Conservation (phyloP, 192 early-diverging fungal species). For the Geranomyces michiganensis region DNA sequence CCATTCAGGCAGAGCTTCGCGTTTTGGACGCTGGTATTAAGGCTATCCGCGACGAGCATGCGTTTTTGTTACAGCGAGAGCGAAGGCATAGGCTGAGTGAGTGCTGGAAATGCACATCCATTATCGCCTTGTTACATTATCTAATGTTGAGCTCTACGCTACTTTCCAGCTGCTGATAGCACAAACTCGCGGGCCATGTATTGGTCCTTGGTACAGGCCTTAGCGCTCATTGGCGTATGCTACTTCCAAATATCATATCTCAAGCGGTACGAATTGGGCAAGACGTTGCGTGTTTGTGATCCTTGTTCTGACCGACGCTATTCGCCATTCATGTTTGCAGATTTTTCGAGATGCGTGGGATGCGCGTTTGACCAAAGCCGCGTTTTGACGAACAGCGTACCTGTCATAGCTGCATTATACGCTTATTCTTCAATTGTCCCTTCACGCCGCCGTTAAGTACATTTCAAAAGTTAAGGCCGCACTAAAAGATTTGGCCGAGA, state of each 20-base stretch:
- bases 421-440: too few relatives aligned
- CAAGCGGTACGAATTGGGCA: slow-evolving; percentile 48
- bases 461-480: too few relatives aligned
- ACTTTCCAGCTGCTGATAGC: slow-evolving; percentile 71
- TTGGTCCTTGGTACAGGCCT: slow-evolving; percentile 73
- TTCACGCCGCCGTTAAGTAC: too few relatives aligned
- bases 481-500: too few relatives aligned
- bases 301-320: not conserved
- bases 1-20: slow-evolving; percentile 63
- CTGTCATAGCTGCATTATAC: too few relatives aligned
- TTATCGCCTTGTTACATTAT: too few relatives aligned
- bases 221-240: slow-evolving; percentile 65
- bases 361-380: too few relatives aligned
- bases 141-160: too few relatives aligned
- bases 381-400: too few relatives aligned
- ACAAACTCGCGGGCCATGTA: slow-evolving; percentile 80
- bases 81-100: slow-evolving; percentile 69
- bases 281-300: too few relatives aligned
- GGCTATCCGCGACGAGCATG: slow-evolving; percentile 71
- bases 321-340: not conserved
- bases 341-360: slow-evolving; percentile 18
- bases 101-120: too few relatives aligned
- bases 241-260: slow-evolving; percentile 77
- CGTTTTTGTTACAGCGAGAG: slow-evolving; percentile 68
- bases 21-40: slow-evolving; percentile 64